phyloP scores from a whole-genome alignment of 2,329 filamentous ascomycete genomes.

The Calonectria crousiana region DNA sequence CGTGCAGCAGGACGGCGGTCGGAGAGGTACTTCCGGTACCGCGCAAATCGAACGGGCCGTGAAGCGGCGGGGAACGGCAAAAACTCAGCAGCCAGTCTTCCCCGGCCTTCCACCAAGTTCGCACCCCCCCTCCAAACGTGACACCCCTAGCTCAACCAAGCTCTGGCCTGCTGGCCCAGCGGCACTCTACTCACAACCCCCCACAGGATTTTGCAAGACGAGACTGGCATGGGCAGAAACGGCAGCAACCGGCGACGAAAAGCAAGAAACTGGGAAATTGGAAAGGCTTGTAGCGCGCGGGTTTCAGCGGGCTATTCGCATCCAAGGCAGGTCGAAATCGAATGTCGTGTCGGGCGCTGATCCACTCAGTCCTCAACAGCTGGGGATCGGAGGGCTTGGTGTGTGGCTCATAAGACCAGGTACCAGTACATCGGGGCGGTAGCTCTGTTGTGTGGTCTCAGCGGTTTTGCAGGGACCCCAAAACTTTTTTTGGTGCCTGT shows the following conservation, averaged over 20 bases:
- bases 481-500: slow-evolving; percentile 24
- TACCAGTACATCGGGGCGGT: slow-evolving; percentile 37
- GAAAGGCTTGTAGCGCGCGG: slow-evolving; percentile 30
- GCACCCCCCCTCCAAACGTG: slow-evolving; percentile 14
- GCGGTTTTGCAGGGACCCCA: slow-evolving; percentile 37
- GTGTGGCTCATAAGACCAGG: slow-evolving; percentile 20
- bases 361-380: slow-evolving; percentile 46
- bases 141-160: slow-evolving; percentile 27
- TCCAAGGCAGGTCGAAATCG: slow-evolving; percentile 29
- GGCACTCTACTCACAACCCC: slow-evolving; percentile 18
- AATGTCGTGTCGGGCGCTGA: slow-evolving; percentile 36
- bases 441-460: slow-evolving; percentile 30
- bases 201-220: slow-evolving; percentile 17
- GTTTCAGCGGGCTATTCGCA: slow-evolving; percentile 36
- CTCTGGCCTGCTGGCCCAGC: slow-evolving; percentile 22
- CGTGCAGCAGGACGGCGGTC: background rate
- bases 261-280: slow-evolving; percentile 26
- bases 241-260: background rate
- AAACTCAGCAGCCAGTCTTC: slow-evolving; percentile 5
- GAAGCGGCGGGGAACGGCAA: slow-evolving; percentile 1
- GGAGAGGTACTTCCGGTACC: slow-evolving; percentile 1
- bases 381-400: slow-evolving; percentile 27
- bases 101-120: slow-evolving; percentile 21
- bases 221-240: background rate
- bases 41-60: background rate